Evolutionary conservation across 1,284 basidiomycete species (phyloP).

Genomic region (Cryptococcus neoformans): DNA sequence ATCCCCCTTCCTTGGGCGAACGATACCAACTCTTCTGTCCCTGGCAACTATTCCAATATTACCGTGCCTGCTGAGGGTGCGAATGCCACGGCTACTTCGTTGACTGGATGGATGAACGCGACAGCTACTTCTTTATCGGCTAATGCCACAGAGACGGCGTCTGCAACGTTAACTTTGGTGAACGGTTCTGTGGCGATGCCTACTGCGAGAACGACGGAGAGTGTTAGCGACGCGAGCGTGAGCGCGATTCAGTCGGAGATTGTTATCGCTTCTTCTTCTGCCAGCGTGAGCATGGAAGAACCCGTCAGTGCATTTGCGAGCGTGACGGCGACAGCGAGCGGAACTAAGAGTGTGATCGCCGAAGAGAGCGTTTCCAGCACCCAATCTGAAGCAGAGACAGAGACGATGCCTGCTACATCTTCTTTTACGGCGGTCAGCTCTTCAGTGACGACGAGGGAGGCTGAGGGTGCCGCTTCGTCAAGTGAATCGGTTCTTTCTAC

Average conservation of each 20-base stretch:
- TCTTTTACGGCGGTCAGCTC: background rate
- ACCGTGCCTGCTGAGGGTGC: conserved; percentile 5
- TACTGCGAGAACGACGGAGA: background rate
- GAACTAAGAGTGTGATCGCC: no score
- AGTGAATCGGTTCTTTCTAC: background rate
- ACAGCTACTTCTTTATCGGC: background rate
- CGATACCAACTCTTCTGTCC: conserved; percentile 8
- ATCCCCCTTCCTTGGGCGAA: conserved; percentile 1
- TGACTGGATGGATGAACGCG: background rate
- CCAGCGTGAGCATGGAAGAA: no score
- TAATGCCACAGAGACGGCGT: conserved; percentile 14
- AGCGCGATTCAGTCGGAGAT: background rate
- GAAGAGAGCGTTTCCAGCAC: no score
- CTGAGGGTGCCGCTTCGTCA: background rate
- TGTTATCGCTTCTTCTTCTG: no score
- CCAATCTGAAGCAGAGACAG: background rate
- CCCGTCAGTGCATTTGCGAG: no score
- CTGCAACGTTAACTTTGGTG: conserved; percentile 8
- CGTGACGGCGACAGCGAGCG: no score
- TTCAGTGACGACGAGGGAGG: background rate
- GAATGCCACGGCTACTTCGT: conserved; percentile 1
- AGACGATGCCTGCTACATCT: conserved; percentile 1
- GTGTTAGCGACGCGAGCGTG: background rate
- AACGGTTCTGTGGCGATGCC: background rate
- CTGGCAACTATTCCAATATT: background rate